phyloP scores from a whole-genome alignment of 495 filamentous ascomycete genomes.

The Rusavskia elegans region DNA sequence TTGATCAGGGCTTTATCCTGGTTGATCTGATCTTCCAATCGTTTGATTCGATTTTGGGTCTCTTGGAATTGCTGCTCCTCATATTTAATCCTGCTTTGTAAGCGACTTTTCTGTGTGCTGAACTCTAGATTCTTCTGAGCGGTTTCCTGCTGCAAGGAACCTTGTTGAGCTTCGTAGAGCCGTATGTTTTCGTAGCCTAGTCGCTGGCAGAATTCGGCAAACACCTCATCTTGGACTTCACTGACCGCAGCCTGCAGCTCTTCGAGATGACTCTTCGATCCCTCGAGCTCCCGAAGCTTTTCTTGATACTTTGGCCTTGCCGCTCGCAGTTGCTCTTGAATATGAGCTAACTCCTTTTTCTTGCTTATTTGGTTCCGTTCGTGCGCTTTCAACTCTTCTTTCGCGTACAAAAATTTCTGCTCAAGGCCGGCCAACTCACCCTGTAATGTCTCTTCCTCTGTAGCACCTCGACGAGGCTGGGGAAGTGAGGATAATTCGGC shows the following conservation, averaged over 20 bases:
- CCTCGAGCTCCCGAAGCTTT: constrained; percentile 48
- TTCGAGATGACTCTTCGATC: constrained; percentile 46
- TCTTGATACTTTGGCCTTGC: constrained; percentile 64
- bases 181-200: constrained; percentile 81
- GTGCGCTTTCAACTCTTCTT: constrained; percentile 63
- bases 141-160: constrained; percentile 74
- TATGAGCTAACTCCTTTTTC: constrained; percentile 62
- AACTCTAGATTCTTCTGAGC: constrained; percentile 77
- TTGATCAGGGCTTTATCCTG: constrained; percentile 49
- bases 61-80: constrained; percentile 53
- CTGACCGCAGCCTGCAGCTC: constrained; percentile 64
- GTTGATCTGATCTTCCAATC: constrained; percentile 46
- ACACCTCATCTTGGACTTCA: constrained; percentile 77
- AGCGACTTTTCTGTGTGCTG: constrained; percentile 60
- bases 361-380: constrained; percentile 78
- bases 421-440: constrained; percentile 74
- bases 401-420: constrained; percentile 50
- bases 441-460: constrained; percentile 65
- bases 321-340: constrained; percentile 52
- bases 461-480: constrained; percentile 50
- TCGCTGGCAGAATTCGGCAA: constrained; percentile 69
- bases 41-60: constrained; percentile 52
- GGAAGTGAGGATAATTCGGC: constrained; percentile 62
- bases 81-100: constrained; percentile 67
- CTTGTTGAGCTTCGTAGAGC: constrained; percentile 84